Conservation (phyloP, 2,329 filamentous ascomycete genomes). For the Aspergillus jensenii region DNA sequence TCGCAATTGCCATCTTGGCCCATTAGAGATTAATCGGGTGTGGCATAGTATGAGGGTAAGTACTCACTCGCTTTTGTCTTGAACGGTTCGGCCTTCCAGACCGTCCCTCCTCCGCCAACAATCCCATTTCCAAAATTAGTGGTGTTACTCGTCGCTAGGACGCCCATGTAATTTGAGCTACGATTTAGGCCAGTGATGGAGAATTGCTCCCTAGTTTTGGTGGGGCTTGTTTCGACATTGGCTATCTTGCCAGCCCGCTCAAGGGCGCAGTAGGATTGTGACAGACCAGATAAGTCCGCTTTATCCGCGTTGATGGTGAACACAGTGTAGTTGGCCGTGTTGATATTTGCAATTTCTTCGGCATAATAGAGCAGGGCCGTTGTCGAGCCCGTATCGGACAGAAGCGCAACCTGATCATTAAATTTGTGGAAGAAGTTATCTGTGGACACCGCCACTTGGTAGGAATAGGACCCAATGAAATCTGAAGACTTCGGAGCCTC, state of each 20-base stretch:
- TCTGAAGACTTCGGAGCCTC: conserved; percentile 65
- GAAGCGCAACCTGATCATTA: conserved; percentile 52
- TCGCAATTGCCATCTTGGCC: conserved; percentile 74
- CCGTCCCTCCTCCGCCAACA: conserved; percentile 70
- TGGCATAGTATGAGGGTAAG: background rate
- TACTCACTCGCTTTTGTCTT: conserved; percentile 71
- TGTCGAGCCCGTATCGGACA: conserved; percentile 78
- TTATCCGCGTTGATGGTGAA: conserved; percentile 68
- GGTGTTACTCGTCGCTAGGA: conserved; percentile 65
- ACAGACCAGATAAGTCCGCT: conserved; percentile 64
- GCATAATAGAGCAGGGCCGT: conserved; percentile 76
- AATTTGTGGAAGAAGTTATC: conserved; percentile 72
- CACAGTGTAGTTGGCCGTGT: conserved; percentile 70
- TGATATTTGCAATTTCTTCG: conserved; percentile 59
- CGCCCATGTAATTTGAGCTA: conserved; percentile 69
- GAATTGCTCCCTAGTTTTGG: conserved; percentile 82
- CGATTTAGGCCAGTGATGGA: conserved; percentile 73
- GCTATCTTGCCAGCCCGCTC: conserved; percentile 63
- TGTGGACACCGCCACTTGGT: conserved; percentile 79
- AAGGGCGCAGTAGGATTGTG: conserved; percentile 80
- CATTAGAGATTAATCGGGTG: background rate
- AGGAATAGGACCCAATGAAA: conserved; percentile 70
- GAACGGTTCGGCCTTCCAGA: conserved; percentile 73
- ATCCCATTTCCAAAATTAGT: conserved; percentile 55
- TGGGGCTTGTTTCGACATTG: conserved; percentile 58